Evolutionary conservation across 2,329 filamentous ascomycete genomes (phyloP).

Genomic region (Stachybotrys chartarum): DNA sequence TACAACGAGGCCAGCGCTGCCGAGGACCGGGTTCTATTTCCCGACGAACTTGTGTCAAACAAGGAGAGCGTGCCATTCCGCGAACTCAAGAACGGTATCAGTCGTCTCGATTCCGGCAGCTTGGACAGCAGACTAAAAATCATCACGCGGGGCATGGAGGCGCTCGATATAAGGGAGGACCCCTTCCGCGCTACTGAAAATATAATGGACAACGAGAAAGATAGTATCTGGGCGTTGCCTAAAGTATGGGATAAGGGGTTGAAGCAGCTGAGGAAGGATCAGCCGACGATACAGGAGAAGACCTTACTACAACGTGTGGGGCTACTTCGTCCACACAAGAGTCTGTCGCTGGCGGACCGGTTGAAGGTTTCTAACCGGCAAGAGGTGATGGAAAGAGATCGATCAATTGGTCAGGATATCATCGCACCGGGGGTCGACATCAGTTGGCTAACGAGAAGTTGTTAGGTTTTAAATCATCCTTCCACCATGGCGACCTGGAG

Average conservation of each 20-base stretch:
- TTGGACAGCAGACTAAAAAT: constrained; percentile 6
- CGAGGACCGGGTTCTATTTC: constrained; percentile 18
- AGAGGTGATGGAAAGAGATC: constrained; percentile 17
- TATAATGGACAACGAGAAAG: constrained; percentile 5
- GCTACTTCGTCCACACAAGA: constrained; percentile 1
- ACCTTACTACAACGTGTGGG: constrained; percentile 8
- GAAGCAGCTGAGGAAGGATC: constrained; percentile 4
- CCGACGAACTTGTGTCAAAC: constrained; percentile 10
- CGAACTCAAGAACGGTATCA: constrained; percentile 13
- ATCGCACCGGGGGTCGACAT: fast-evolving
- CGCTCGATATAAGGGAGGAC: constrained; percentile 3
- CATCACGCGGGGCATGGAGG: constrained; percentile 7
- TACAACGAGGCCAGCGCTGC: constrained; percentile 15
- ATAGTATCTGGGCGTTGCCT: constrained; percentile 12
- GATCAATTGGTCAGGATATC: constrained; percentile 10
- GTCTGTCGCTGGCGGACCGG: constrained; percentile 2
- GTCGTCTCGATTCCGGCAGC: constrained; percentile 8
- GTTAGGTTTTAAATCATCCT: constrained; percentile 15
- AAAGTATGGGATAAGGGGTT: constrained; percentile 14
- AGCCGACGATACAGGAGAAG: not conserved
- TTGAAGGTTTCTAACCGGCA: constrained; percentile 6
- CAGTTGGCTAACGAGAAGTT: not conserved
- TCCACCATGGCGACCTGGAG: constrained; percentile 18
- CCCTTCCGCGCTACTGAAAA: constrained; percentile 3
- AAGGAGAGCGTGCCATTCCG: constrained; percentile 12